Evolutionary conservation across 1,284 basidiomycete species (phyloP).

Genomic region (Cystobasidium pallidum): DNA sequence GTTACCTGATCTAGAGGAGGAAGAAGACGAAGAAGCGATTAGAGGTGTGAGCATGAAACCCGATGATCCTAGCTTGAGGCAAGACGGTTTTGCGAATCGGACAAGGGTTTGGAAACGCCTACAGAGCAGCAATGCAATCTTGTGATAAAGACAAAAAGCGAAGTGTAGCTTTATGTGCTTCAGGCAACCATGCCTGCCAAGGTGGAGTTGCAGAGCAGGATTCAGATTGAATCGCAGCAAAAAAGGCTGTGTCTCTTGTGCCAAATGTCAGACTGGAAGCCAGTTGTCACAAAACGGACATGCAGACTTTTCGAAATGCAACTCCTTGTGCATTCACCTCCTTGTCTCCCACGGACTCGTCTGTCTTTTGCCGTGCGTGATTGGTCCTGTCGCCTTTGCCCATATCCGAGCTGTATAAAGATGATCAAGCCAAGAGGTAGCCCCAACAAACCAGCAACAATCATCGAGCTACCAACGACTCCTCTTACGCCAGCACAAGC

Average conservation of each 20-base stretch:
- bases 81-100: slow-evolving; percentile 39
- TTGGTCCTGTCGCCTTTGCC: no score
- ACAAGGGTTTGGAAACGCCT: slow-evolving; percentile 34
- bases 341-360: background rate
- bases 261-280: background rate
- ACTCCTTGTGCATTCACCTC: background rate
- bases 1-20: slow-evolving; percentile 24
- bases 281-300: background rate
- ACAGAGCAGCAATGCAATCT: background rate
- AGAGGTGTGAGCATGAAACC: background rate
- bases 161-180: no score
- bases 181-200: background rate
- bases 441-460: no score
- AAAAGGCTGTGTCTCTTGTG: background rate
- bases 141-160: background rate
- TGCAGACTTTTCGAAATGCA: background rate
- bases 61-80: slow-evolving; percentile 11
- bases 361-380: background rate
- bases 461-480: background rate
- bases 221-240: background rate
- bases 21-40: slow-evolving; percentile 24
- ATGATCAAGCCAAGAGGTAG: background rate
- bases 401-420: no score
- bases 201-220: background rate
- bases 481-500: slow-evolving; percentile 4